Percentiles rank a stretch among this genome's conserved stretches.
Conservation (phyloP, 1,139 yeast species). For the Lodderomyces elongisporus region DNA sequence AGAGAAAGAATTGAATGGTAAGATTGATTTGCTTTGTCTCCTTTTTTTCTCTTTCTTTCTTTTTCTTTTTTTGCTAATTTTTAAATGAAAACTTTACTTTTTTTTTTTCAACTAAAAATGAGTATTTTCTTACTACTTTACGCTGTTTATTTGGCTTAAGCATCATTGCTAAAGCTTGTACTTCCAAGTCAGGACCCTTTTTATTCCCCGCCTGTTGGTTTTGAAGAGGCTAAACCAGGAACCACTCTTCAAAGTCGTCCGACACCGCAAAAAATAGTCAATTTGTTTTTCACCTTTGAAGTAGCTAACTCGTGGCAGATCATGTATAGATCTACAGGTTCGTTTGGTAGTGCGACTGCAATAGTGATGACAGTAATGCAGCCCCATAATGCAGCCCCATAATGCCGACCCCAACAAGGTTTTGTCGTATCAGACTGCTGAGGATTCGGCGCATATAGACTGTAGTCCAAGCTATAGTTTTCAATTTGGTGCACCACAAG, state of each 20-base stretch:
- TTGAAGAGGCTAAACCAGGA: conserved; percentile 21
- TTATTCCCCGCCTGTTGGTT: conserved; percentile 23
- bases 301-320: conserved; percentile 26
- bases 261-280: conserved; percentile 18
- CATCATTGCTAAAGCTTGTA: not conserved
- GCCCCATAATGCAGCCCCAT: conserved; percentile 27
- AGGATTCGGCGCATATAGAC: conserved; percentile 12
- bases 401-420: conserved; percentile 20
- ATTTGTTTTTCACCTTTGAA: conserved; percentile 11
- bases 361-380: conserved; percentile 29
- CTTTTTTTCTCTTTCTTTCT: too few relatives aligned
- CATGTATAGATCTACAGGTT: conserved; percentile 28
- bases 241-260: conserved; percentile 22
- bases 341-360: conserved; percentile 25
- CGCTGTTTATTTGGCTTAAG: too few relatives aligned
- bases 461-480: conserved; percentile 16
- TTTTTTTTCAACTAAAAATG: too few relatives aligned
- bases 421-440: conserved; percentile 16
- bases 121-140: too few relatives aligned
- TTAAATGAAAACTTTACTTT: too few relatives aligned
- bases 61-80: too few relatives aligned
- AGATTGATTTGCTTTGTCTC: too few relatives aligned
- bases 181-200: conserved; percentile 21
- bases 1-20: too few relatives aligned
- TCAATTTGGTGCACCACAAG: conserved; percentile 10